Conservation (phyloP, 129 eudicot genomes). For the Scalesia atractyloides region DNA sequence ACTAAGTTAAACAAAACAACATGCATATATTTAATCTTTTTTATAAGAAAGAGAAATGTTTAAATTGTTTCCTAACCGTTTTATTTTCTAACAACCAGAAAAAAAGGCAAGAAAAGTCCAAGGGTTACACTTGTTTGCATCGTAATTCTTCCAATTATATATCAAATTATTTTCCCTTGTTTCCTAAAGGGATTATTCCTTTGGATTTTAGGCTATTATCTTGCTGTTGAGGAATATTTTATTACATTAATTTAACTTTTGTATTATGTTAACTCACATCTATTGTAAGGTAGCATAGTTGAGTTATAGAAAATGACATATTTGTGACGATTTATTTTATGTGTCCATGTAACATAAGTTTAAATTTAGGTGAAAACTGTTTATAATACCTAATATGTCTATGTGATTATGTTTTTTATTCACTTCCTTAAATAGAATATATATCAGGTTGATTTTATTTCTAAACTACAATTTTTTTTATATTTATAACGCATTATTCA, state of each 20-base stretch:
- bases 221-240: neutral
- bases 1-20: neutral
- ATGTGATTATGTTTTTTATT: neutral
- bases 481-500: too few relatives aligned
- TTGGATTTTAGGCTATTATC: neutral
- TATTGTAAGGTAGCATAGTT: constrained; percentile 5
- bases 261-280: neutral
- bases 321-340: constrained; percentile 26
- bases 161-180: neutral
- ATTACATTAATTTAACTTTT: neutral
- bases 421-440: neutral
- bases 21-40: neutral
- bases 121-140: neutral
- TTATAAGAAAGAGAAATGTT: constrained; percentile 21
- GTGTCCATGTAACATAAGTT: constrained; percentile 21
- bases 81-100: neutral
- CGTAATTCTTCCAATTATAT: constrained; percentile 5
- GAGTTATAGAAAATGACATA: constrained; percentile 9
- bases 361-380: constrained; percentile 20
- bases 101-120: constrained; percentile 3
- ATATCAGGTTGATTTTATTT: neutral
- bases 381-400: neutral
- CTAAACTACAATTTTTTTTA: too few relatives aligned
- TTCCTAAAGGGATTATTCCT: neutral
- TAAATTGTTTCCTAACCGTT: neutral